Conservation (phyloP, 148 eudicot genomes). For the Polygonum maritimum region DNA sequence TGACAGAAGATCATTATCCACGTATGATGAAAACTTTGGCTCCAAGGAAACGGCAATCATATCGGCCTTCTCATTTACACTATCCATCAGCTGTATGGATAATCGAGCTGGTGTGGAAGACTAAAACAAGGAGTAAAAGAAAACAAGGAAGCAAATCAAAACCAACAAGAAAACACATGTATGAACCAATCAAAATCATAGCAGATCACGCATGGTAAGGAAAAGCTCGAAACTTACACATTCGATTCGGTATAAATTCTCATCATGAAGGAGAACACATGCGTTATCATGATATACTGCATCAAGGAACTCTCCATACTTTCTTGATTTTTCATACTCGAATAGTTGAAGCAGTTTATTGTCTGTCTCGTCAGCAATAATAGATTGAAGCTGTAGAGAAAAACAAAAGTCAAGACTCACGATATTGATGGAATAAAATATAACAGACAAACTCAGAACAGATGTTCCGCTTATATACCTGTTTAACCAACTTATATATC, state of each 20-base stretch:
- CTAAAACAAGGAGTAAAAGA: constrained; percentile 30
- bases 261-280: constrained; percentile 80
- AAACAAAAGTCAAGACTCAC: not conserved
- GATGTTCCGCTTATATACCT: constrained; percentile 31
- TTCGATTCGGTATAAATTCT: constrained; percentile 80
- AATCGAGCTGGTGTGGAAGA: constrained; percentile 42
- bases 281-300: constrained; percentile 84
- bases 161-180: not conserved
- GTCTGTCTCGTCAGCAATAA: constrained; percentile 75
- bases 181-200: not conserved
- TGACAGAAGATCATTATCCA: constrained; percentile 62
- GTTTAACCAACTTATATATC: constrained; percentile 88
- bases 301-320: constrained; percentile 49
- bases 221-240: constrained; percentile 42
- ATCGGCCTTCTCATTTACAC: constrained; percentile 77
- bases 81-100: constrained; percentile 83
- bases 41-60: constrained; percentile 81
- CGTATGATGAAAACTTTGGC: constrained; percentile 71
- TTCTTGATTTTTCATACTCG: constrained; percentile 80
- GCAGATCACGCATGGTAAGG: not conserved
- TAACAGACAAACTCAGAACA: not conserved
- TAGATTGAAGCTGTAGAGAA: constrained; percentile 73
- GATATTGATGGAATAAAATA: not conserved
- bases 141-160: constrained; percentile 10
- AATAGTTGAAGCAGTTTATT: constrained; percentile 70